phyloP scores from a whole-genome alignment of 345 rosid species.

The Kernera saxatilis region DNA sequence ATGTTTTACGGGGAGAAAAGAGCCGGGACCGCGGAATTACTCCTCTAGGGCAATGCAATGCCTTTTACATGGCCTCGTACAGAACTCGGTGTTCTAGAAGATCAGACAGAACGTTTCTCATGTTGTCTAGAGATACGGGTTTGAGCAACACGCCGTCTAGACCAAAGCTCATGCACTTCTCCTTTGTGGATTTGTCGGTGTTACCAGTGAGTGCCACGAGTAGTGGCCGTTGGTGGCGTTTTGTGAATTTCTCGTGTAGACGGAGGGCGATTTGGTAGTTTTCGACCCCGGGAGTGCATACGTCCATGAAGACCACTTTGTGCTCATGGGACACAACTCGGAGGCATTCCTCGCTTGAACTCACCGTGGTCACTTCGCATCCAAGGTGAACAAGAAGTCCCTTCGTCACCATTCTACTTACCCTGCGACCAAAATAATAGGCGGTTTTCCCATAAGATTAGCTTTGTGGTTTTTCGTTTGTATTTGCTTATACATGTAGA shows the following conservation, averaged over 20 bases:
- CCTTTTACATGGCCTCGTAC: constrained; percentile 41
- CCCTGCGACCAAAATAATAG: constrained; percentile 37
- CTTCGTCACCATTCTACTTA: constrained; percentile 77
- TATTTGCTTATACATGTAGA: too few species aligned
- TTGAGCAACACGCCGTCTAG: constrained; percentile 71
- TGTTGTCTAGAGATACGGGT: constrained; percentile 80
- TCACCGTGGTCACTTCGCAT: constrained; percentile 70
- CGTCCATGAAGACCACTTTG: constrained; percentile 79
- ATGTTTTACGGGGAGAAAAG: constrained; percentile 3
- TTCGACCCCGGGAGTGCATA: constrained; percentile 48
- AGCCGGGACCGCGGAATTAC: neutral
- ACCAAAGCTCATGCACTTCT: constrained; percentile 78
- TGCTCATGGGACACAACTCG: constrained; percentile 57
- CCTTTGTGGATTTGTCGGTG: constrained; percentile 64
- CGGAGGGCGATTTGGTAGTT: constrained; percentile 58
- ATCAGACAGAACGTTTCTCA: constrained; percentile 66
- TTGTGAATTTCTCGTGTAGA: constrained; percentile 57
- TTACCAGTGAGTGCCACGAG: constrained; percentile 79
- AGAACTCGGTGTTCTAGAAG: constrained; percentile 64
- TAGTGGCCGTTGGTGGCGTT: constrained; percentile 68
- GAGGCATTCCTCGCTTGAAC: constrained; percentile 73
- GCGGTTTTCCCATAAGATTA: neutral
- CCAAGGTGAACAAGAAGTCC: constrained; percentile 87
- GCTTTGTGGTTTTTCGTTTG: too few species aligned
- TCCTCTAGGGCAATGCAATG: neutral